phyloP scores from a whole-genome alignment of 2,329 filamentous ascomycete genomes.

The Diaporthe destruens region DNA sequence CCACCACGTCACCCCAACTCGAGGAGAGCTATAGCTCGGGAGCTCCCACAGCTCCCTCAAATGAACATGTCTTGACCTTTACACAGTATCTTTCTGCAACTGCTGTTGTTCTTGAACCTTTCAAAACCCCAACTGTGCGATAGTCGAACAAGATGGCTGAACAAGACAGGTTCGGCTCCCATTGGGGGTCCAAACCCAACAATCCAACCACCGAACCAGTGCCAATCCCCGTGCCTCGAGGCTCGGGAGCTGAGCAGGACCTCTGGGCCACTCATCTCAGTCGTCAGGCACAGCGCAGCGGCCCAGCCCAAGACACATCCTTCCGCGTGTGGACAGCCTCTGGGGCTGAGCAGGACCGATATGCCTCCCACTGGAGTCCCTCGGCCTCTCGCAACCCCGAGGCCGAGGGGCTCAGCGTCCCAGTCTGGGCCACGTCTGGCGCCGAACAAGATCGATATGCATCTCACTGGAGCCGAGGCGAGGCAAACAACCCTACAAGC shows the following conservation, averaged over 20 bases:
- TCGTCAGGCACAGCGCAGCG: constrained; percentile 37
- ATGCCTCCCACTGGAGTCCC: constrained; percentile 36
- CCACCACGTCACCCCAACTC: constrained; percentile 39
- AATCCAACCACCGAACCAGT: constrained; percentile 32
- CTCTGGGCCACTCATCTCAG: constrained; percentile 45
- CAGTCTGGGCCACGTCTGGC: constrained; percentile 42
- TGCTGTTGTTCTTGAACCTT: background rate
- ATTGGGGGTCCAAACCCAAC: constrained; percentile 39
- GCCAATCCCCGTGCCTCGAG: constrained; percentile 32
- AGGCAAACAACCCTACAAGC: constrained; percentile 40
- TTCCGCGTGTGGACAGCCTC: constrained; percentile 36
- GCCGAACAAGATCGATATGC: constrained; percentile 44
- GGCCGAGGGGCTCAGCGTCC: constrained; percentile 42
- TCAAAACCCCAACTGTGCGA: background rate
- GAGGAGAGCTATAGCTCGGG: constrained; percentile 18
- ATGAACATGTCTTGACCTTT: background rate
- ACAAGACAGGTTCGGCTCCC: constrained; percentile 42
- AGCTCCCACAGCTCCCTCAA: constrained; percentile 13
- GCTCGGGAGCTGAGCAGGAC: constrained; percentile 43
- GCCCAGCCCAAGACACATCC: constrained; percentile 23
- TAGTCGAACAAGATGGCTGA: constrained; percentile 44
- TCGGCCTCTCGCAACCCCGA: constrained; percentile 40
- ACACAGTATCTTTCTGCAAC: too few relatives aligned
- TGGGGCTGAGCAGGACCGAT: constrained; percentile 40
- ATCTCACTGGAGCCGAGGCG: constrained; percentile 39